A percentile compares a stretch with the other conserved stretches of the same genome.
phyloP scores from a whole-genome alignment of 306 rosid species.

The Dalbergia cultrata region DNA sequence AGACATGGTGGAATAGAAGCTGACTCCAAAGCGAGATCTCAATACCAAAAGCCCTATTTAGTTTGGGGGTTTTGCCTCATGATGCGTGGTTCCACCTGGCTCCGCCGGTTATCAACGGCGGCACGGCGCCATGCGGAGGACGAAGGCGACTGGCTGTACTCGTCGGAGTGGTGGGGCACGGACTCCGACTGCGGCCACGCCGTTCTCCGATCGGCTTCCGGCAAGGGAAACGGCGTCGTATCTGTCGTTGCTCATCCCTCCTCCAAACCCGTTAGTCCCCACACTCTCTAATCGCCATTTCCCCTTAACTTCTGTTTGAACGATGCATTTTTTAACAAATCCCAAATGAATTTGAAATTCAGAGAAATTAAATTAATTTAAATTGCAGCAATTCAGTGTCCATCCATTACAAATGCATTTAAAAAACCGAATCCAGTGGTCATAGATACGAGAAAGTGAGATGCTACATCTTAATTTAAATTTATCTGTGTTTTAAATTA shows the following conservation, averaged over 20 bases:
- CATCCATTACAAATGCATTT: neutral
- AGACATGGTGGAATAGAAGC: too few relatives aligned
- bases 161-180: constrained; percentile 94
- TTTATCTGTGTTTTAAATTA: neutral
- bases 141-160: constrained; percentile 92
- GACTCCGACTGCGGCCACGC: constrained; percentile 56
- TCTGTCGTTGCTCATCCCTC: constrained; percentile 81
- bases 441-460: neutral
- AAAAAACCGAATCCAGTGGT: neutral
- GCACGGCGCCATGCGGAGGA: constrained; percentile 65
- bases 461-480: neutral
- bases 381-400: neutral
- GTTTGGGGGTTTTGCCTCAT: constrained; percentile 44
- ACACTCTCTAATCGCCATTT: neutral
- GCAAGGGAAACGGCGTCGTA: constrained; percentile 83
- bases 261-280: constrained; percentile 72
- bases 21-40: too few relatives aligned
- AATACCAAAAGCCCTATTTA: too few relatives aligned
- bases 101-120: constrained; percentile 73
- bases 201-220: constrained; percentile 77
- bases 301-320: neutral
- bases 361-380: neutral
- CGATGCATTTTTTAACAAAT: neutral
- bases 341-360: constrained; percentile 13
- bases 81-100: constrained; percentile 56